Conservation (phyloP, 2,329 filamentous ascomycete genomes). For the Xylaria sp. region DNA sequence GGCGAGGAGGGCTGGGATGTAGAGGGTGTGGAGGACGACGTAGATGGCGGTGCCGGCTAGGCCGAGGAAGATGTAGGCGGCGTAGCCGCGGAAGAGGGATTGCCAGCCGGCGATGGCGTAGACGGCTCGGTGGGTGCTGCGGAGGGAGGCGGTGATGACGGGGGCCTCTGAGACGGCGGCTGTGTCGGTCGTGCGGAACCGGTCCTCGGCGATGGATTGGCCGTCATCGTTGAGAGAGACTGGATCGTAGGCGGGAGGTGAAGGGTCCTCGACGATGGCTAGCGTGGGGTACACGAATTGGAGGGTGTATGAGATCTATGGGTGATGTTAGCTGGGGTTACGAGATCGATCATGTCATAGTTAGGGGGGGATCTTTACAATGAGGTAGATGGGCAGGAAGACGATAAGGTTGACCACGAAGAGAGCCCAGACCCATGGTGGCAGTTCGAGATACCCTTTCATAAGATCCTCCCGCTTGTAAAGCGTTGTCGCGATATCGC, state of each 20-base stretch:
- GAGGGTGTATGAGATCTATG: constrained; percentile 47
- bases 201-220: constrained; percentile 33
- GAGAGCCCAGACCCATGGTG: constrained; percentile 38
- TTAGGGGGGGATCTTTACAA: constrained; percentile 32
- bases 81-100: constrained; percentile 65
- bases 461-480: constrained; percentile 35
- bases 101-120: constrained; percentile 57
- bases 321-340: constrained; percentile 13
- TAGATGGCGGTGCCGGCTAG: constrained; percentile 36
- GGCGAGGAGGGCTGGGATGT: constrained; percentile 42
- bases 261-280: constrained; percentile 55
- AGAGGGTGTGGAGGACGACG: constrained; percentile 38
- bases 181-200: constrained; percentile 33
- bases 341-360: not conserved
- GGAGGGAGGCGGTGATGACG: constrained; percentile 47
- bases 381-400: constrained; percentile 41
- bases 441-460: constrained; percentile 30
- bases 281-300: constrained; percentile 47
- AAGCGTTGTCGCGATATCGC: constrained; percentile 32
- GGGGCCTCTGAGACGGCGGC: constrained; percentile 33
- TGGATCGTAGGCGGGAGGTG: constrained; percentile 50
- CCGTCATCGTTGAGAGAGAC: constrained; percentile 40
- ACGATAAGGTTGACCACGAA: constrained; percentile 39
- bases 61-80: constrained; percentile 41
- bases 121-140: constrained; percentile 51